Evolutionary conservation across 768 basidiomycete genomes (phyloP), one percentile per base, ranked within the genome.

Genomic region (Mycena epipterygia): DNA sequence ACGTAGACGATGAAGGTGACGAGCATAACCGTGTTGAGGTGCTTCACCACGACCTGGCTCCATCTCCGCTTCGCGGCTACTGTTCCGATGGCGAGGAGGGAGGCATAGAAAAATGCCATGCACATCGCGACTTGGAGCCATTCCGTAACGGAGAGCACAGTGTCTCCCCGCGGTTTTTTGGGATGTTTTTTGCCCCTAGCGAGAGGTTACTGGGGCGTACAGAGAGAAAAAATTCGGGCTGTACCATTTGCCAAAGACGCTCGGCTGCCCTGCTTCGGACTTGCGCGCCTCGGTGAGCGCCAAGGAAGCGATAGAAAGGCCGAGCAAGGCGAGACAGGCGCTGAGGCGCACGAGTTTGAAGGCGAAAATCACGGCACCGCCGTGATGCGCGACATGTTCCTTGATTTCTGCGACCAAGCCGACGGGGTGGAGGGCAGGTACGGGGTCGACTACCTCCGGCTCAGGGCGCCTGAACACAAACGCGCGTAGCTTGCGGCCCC

Each of bases 1-100:
- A 80, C 79, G 73, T 85, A 92, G 11, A 90, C 82, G 13, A 73
- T 72, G 75, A 88, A 87, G 6, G 81, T 81, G 30, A 81, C 78
- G n/a, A 89, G 72, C 13, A 91, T 78, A 1, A 91, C 73, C 23
- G 80, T 75, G 64, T 84, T 84, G 70, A 89, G 78, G 74, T 92
- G 91, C 14, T 78, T 79, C 25, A 82, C 83, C 12, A 79, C 77
- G 17, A 84, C 76, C 49, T 73, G 72, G 33, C 83, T 82, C 76
- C 84, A 81, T 25, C 79, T 76, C 21, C 81, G 79, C 46, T 80
- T 81, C 1, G 84, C 80, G 8, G 79, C 71, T 4, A 89, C 77
- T 0, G 85, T 77, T 5, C 84, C 73, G 51, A 87, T 74, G 41
- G 86, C 83, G 37, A 89, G 74, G 44, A 87, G 57, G n/a, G 85